Evolutionary conservation across 2,329 filamentous ascomycete species (phyloP), one percentile per base, ranked within the genome.

Genomic region (Xylaria digitata): DNA sequence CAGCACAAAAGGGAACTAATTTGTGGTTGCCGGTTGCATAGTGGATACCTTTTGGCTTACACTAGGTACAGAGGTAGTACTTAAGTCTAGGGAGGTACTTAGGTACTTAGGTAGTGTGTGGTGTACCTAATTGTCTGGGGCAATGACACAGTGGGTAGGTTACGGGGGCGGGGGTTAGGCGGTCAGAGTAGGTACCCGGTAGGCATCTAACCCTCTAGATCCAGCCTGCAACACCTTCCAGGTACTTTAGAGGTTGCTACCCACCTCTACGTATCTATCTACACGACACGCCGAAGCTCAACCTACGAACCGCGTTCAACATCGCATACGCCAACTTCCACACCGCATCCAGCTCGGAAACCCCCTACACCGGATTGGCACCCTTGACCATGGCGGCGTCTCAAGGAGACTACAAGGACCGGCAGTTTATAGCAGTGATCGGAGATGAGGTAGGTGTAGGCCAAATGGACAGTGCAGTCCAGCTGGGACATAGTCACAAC

Each of bases 371-470:
- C 61, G 8, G 30, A 34, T 46, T 43, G 45, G 3, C 34, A 48
- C 19, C 50, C 52, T 49, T 45, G 32, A 61, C 46, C 73, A 78
- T 74, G 49, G 85, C 86, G 83, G 75, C 85, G 65, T 82, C 83
- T 53, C 83, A 86, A 73, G 82, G 85, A 70, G 86, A 89, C 72
- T 90, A 85, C 80, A 90, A 94, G 83, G 94, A 98, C 82, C 89
- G 96, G 76, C 92, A 99, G 82, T 97, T 99, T 78, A 89, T 99
- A 66, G 96, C 96, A 71, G 95, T 99, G 55, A 99, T 99, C 78
- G 96, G 96, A 59, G 96, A 99, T 80, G 96, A 99, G 89, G 96
- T 93, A 78, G 70, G 80, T 63, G 42, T 42, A 17, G 15, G 53
- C 26, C n/a, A 48, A 3, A 26, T 26, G 26, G 26, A 2, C 26